phyloP scores from a whole-genome alignment of 257 asterid genomes.

The Gynochthodes officinalis region DNA sequence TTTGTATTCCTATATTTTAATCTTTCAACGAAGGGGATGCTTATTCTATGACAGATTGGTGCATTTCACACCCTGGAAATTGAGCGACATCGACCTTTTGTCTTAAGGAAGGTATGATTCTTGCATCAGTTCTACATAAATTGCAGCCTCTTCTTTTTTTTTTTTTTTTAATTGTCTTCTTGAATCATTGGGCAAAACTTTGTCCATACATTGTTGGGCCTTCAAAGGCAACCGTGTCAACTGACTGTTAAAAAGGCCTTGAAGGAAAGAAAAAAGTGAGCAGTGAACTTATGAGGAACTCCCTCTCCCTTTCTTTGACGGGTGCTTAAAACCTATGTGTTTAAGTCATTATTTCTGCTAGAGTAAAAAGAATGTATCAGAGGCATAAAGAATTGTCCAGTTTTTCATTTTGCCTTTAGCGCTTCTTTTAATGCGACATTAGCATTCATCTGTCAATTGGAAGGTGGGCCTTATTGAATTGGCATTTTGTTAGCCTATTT shows the following conservation, averaged over 20 bases:
- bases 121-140: background rate
- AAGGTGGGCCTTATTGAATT: background rate
- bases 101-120: conserved; percentile 66
- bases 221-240: background rate
- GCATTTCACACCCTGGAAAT: conserved; percentile 97
- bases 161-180: background rate
- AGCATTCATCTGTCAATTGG: background rate
- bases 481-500: background rate
- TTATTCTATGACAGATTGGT: conserved; percentile 65
- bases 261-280: background rate
- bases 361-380: background rate
- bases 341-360: background rate
- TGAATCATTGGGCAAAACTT: background rate
- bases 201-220: background rate
- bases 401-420: background rate
- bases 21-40: conserved; percentile 16
- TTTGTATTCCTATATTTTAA: conserved; percentile 10
- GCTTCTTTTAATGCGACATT: background rate
- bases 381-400: background rate
- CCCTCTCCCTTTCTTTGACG: no score
- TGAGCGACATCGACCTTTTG: conserved; percentile 87
- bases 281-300: background rate
- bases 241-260: background rate
- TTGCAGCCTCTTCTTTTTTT: no score
- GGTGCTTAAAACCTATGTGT: background rate